phyloP scores from a whole-genome alignment of 257 asterid genomes.

The Scutellaria barbata region DNA sequence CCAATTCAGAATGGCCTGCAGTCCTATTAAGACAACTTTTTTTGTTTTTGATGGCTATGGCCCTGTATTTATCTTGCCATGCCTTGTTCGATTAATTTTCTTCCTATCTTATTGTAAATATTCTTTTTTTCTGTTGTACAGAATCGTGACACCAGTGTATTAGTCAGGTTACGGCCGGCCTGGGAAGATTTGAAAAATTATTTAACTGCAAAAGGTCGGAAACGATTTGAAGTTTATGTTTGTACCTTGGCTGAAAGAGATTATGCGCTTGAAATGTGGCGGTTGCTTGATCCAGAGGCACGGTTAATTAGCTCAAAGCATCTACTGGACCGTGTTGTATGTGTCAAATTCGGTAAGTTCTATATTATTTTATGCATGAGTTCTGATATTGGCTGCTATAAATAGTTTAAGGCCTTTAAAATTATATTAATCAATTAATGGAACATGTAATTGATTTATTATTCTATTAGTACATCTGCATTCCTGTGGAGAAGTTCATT shows the following conservation, averaged over 20 bases:
- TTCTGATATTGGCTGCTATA: conserved; percentile 1
- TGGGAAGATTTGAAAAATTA: conserved; percentile 94
- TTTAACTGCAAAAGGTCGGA: conserved; percentile 90
- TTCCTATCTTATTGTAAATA: conserved; percentile 37
- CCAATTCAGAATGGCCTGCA: background rate
- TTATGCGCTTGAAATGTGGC: conserved; percentile 99
- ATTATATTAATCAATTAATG: background rate
- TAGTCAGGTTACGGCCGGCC: conserved; percentile 95
- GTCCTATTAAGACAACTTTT: background rate
- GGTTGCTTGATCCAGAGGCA: conserved; percentile 94
- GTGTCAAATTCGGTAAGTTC: conserved; percentile 81
- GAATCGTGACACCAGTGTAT: conserved; percentile 96
- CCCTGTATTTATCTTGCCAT: conserved; percentile 19
- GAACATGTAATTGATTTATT: conserved; percentile 24
- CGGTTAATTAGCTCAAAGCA: conserved; percentile 70
- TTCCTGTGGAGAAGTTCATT: conserved; percentile 4
- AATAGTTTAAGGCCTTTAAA: conserved; percentile 9
- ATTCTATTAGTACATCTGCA: background rate
- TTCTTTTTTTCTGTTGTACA: conserved; percentile 39
- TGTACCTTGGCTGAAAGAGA: conserved; percentile 99
- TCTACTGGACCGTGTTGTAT: conserved; percentile 82
- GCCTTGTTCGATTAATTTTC: conserved; percentile 28
- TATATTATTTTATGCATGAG: conserved; percentile 10
- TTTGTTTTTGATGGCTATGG: conserved; percentile 11
- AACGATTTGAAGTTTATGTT: conserved; percentile 94